Evolutionary conservation across 495 filamentous ascomycete species (phyloP).

Genomic region (Neurospora tetrasperma): DNA sequence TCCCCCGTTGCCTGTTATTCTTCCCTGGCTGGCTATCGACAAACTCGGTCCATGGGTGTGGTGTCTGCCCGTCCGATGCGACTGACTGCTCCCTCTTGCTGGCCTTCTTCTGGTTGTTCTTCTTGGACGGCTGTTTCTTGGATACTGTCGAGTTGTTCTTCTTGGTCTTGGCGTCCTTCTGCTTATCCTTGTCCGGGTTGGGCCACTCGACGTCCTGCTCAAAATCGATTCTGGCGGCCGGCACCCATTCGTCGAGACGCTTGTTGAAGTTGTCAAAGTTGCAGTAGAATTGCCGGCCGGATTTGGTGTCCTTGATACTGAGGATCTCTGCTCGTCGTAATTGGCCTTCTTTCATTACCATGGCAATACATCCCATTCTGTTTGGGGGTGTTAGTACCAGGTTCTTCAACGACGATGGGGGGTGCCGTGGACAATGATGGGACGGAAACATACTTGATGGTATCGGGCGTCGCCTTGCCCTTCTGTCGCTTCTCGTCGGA

Average conservation of each 20-base stretch:
- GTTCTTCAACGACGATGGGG: neutral
- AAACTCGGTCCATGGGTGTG: slow-evolving; percentile 35
- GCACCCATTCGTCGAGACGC: slow-evolving; percentile 94
- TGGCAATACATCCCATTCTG: slow-evolving; percentile 40
- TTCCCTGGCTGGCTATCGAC: slow-evolving; percentile 23
- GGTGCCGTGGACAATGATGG: neutral
- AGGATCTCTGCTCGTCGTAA: slow-evolving; percentile 87
- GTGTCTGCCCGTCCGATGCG: slow-evolving; percentile 34
- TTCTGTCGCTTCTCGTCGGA: slow-evolving; percentile 49
- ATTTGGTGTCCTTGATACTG: slow-evolving; percentile 74
- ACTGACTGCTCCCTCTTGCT: slow-evolving; percentile 39
- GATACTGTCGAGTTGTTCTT: slow-evolving; percentile 25
- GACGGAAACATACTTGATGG: slow-evolving; percentile 49
- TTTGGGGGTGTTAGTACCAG: neutral
- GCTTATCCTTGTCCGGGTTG: slow-evolving; percentile 45
- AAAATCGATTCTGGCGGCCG: slow-evolving; percentile 71
- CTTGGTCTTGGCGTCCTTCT: slow-evolving; percentile 41
- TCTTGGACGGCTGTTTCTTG: slow-evolving; percentile 41
- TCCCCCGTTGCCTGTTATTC: slow-evolving; percentile 3
- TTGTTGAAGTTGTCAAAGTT: slow-evolving; percentile 99
- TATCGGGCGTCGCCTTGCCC: slow-evolving; percentile 68
- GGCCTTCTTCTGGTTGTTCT: slow-evolving; percentile 44
- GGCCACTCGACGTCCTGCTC: slow-evolving; percentile 48
- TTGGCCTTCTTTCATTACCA: slow-evolving; percentile 58
- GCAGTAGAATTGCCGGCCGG: slow-evolving; percentile 79